A percentile compares a stretch with the other conserved stretches of the same genome.
Evolutionary conservation across 148 eudicot genomes (phyloP).

Genomic region (Cornus suecica): DNA sequence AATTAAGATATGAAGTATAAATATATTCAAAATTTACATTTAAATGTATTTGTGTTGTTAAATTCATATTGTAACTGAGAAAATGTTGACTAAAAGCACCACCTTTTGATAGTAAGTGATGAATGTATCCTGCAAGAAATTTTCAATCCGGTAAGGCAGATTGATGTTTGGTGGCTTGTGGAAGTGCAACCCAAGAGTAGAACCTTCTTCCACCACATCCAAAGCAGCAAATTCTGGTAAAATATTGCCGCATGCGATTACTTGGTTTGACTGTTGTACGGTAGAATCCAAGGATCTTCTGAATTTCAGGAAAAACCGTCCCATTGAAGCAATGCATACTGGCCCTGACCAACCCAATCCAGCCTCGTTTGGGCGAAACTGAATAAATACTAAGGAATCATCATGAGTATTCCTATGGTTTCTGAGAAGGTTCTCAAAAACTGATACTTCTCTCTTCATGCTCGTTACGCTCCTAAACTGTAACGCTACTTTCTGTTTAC

Average conservation of each 20-base stretch:
- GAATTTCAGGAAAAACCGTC: slow-evolving; percentile 85
- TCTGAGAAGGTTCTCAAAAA: slow-evolving; percentile 62
- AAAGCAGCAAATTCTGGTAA: slow-evolving; percentile 65
- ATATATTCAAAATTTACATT: background rate
- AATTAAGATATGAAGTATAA: background rate
- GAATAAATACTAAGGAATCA: slow-evolving; percentile 60
- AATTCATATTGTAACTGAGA: background rate
- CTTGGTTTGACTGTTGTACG: slow-evolving; percentile 33
- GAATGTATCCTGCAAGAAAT: slow-evolving; percentile 59
- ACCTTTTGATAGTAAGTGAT: slow-evolving; percentile 92
- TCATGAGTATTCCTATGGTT: slow-evolving; percentile 71
- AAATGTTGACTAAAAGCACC: slow-evolving; percentile 7
- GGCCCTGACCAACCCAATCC: slow-evolving; percentile 92
- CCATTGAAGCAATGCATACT: slow-evolving; percentile 89
- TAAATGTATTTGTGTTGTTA: background rate
- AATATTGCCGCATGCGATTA: slow-evolving; percentile 17
- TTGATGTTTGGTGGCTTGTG: slow-evolving; percentile 52
- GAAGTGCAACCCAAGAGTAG: slow-evolving; percentile 76
- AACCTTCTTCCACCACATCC: slow-evolving; percentile 79
- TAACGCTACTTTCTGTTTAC: slow-evolving; percentile 66
- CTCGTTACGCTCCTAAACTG: slow-evolving; percentile 40
- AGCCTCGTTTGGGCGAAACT: slow-evolving; percentile 54
- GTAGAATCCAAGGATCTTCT: slow-evolving; percentile 36
- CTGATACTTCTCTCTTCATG: slow-evolving; percentile 40
- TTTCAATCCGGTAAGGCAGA: slow-evolving; percentile 89